Conservation (phyloP, 164 flowering plant species). For the Vitis amurensis region DNA sequence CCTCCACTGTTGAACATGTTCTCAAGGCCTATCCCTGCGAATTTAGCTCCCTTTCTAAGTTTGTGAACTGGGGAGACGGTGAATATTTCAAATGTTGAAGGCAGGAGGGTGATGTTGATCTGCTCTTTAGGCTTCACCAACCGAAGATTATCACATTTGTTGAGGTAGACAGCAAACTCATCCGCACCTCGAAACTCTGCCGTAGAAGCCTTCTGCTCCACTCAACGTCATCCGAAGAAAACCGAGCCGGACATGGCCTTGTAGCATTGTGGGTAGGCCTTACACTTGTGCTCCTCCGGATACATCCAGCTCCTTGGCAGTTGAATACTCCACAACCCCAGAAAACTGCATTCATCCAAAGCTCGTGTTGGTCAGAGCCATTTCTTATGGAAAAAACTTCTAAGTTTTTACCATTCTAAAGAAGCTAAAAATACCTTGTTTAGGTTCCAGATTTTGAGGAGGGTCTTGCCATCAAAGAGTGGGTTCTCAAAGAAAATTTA, state of each 20-base stretch:
- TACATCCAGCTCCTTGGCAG: conserved; percentile 95
- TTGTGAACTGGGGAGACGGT: conserved; percentile 60
- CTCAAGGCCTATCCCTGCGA: conserved; percentile 75
- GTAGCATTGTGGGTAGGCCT: conserved; percentile 71
- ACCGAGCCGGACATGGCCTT: conserved; percentile 53
- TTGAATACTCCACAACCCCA: conserved; percentile 88
- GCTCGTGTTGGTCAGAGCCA: too few relatives aligned
- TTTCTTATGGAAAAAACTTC: too few relatives aligned
- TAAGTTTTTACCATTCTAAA: too few relatives aligned
- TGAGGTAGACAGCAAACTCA: conserved; percentile 58
- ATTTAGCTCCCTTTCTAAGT: conserved; percentile 32
- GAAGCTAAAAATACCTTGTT: conserved; percentile 56
- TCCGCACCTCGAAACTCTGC: conserved; percentile 46
- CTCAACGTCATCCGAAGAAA: conserved; percentile 61
- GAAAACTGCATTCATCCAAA: conserved; percentile 47
- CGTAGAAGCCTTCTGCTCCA: conserved; percentile 59
- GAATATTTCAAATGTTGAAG: conserved; percentile 76
- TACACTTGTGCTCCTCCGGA: conserved; percentile 59
- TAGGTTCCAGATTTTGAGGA: conserved; percentile 87
- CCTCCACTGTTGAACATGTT: conserved; percentile 81
- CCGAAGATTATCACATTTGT: conserved; percentile 46
- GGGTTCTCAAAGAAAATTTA: conserved; percentile 86
- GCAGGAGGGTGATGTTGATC: conserved; percentile 43
- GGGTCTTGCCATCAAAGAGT: conserved; percentile 57
- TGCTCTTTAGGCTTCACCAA: conserved; percentile 30